phyloP scores from a whole-genome alignment of 2,329 filamentous ascomycete species.

The Fusarium algeriense region DNA sequence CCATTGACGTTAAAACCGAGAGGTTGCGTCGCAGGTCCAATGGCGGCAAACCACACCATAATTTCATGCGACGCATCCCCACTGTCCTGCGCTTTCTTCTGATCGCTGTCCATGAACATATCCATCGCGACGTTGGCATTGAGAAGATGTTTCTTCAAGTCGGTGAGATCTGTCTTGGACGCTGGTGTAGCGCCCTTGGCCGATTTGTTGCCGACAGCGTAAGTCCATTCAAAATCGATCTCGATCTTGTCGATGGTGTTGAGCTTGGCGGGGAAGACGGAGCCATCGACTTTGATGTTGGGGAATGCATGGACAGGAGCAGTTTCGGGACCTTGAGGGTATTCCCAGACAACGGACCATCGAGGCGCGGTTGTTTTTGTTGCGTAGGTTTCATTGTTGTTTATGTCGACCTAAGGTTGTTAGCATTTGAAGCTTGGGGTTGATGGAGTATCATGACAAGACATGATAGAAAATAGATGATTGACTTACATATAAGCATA shows the following conservation, averaged over 20 bases:
- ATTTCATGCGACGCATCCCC: constrained; percentile 62
- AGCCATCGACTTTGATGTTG: constrained; percentile 62
- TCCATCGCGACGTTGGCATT: constrained; percentile 70
- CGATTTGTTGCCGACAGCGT: constrained; percentile 59
- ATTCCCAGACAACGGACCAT: constrained; percentile 67
- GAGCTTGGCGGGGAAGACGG: constrained; percentile 59
- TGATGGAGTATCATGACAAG: not conserved
- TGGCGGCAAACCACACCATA: constrained; percentile 68
- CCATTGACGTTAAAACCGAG: constrained; percentile 54
- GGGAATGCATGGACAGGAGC: constrained; percentile 67
- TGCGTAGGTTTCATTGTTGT: constrained; percentile 64
- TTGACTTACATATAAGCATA: constrained; percentile 66
- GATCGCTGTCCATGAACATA: constrained; percentile 66
- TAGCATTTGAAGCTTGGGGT: not conserved
- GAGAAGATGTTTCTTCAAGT: constrained; percentile 53
- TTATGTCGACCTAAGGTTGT: constrained; percentile 58
- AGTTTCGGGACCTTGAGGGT: constrained; percentile 54
- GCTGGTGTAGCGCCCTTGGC: constrained; percentile 56
- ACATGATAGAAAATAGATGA: constrained; percentile 4
- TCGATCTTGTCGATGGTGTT: constrained; percentile 54
- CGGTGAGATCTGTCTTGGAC: constrained; percentile 51
- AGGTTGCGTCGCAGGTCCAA: constrained; percentile 61
- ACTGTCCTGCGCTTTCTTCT: constrained; percentile 55
- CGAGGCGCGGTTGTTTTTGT: constrained; percentile 60
- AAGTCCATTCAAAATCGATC: constrained; percentile 64